Base-by-base conservation (phyloP, 257 asterid genomes). In the Cynanchum wilfordii region DNA sequence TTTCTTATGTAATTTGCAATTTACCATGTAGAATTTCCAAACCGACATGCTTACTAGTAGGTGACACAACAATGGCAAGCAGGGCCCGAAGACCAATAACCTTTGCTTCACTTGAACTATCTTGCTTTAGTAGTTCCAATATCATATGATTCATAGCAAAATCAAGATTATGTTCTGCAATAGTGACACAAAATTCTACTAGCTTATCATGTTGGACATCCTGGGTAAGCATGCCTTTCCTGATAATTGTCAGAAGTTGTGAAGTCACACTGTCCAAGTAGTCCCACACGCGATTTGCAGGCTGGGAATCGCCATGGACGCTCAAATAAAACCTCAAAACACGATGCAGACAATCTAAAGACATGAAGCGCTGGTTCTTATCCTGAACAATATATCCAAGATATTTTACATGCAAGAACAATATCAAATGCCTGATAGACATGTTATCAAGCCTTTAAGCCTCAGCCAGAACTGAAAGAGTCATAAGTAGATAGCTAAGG, bases 121-220 rank as follows among this genome's bases (percentile, higher is more conserved):
- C 99, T 86, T 90, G 99, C 88, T 87, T 95, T 83, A 95, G 93
- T 85, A 95, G 82, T 75, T 92, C 99, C 75, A 95, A 85, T 80
- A 95, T 89, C 81, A 87, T 90, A 79, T 95, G 99, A 76, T 92
- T 95, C 98, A 92, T 87, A 16, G 98, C 95, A 81, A 95, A 95
- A 82, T 95, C 98, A 84, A 95, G 97, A 85, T 95, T 95, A 87
- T 95, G 98, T 71, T 95, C 99, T 3, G 97, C 99, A 73, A 95
- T 92, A 47, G 99, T 92, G 77, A 90, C 99, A 83, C 99, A 90
- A 79, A 95, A 95, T 73, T 95, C 98, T 66, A 95, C 96, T 60
- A 95, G 97, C 76, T 95, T 95, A 89, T 91, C 98, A 72, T 95
- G 99, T 77, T 95, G 99, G 83, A 89, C 92, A 82, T 95, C 99